Percentiles rank a stretch among this genome's conserved stretches.
Evolutionary conservation across 768 basidiomycete species (phyloP).

Genomic region (Macrolepiota albuminosa): DNA sequence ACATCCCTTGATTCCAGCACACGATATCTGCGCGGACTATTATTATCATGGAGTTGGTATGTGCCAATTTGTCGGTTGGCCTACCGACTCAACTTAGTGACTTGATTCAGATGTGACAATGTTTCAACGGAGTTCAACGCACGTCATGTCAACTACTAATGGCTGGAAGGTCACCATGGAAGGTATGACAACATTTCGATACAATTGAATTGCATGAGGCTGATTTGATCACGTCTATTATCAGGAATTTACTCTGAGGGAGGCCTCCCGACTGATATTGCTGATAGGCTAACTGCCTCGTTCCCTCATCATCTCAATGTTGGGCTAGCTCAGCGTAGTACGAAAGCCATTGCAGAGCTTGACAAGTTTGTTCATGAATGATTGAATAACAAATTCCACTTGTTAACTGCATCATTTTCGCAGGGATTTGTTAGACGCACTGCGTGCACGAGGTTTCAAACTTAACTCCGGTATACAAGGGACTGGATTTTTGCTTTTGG

Average conservation of each 20-base stretch:
- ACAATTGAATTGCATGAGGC: not conserved
- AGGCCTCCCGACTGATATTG: conserved; percentile 43
- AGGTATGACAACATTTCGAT: conserved; percentile 10
- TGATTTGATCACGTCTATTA: no score
- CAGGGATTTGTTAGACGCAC: conserved; percentile 41
- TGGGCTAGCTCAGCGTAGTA: conserved; percentile 26
- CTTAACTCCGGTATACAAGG: conserved; percentile 45
- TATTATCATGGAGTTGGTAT: no score
- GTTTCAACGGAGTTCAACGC: conserved; percentile 47
- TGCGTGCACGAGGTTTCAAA: conserved; percentile 55
- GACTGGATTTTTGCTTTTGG: conserved; percentile 45
- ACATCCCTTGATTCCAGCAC: no score
- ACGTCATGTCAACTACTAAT: conserved; percentile 17
- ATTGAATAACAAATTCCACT: not conserved
- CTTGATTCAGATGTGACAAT: conserved; percentile 44
- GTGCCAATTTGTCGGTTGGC: no score
- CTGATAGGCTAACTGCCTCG: conserved; percentile 45
- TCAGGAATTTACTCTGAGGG: conserved; percentile 41
- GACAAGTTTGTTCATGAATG: conserved; percentile 40
- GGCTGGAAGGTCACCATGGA: conserved; percentile 20
- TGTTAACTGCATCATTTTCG: not conserved
- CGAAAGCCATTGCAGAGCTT: conserved; percentile 41
- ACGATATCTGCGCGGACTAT: no score
- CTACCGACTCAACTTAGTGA: no score
- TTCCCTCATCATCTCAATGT: conserved; percentile 34